Evolutionary conservation across 2,329 filamentous ascomycete species (phyloP).

Genomic region (Bipolaris oryzae): DNA sequence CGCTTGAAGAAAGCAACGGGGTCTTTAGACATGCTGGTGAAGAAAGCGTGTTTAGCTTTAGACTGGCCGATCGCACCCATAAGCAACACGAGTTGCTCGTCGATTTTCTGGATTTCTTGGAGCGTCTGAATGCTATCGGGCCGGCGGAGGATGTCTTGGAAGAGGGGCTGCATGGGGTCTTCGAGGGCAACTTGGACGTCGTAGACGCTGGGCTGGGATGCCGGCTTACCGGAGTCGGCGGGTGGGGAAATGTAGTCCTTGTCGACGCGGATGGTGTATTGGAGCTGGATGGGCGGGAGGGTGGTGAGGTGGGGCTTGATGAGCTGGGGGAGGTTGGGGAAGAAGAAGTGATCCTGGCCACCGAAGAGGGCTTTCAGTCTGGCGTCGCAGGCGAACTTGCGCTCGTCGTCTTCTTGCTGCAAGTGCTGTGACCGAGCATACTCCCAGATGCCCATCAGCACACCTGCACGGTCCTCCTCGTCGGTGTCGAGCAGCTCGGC

Average conservation of each 20-base stretch:
- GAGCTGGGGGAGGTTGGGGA: constrained; percentile 83
- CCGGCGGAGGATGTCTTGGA: constrained; percentile 55
- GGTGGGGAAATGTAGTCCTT: constrained; percentile 59
- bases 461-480: constrained; percentile 85
- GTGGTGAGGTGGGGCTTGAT: constrained; percentile 78
- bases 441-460: constrained; percentile 92
- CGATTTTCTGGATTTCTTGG: constrained; percentile 75
- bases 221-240: constrained; percentile 70
- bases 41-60: constrained; percentile 90
- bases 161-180: constrained; percentile 77
- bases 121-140: constrained; percentile 65
- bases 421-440: constrained; percentile 86
- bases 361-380: constrained; percentile 77
- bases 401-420: constrained; percentile 93
- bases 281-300: constrained; percentile 79
- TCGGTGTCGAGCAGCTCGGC: constrained; percentile 84
- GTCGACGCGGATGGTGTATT: constrained; percentile 94
- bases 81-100: constrained; percentile 83
- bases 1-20: constrained; percentile 82
- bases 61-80: constrained; percentile 82
- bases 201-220: constrained; percentile 80
- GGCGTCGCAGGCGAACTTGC: constrained; percentile 89
- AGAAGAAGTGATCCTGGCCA: constrained; percentile 73
- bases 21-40: constrained; percentile 76
- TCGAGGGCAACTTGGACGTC: constrained; percentile 85